phyloP scores from a whole-genome alignment of 108 stramenopile genomes.

The Thalassiosira profunda region DNA sequence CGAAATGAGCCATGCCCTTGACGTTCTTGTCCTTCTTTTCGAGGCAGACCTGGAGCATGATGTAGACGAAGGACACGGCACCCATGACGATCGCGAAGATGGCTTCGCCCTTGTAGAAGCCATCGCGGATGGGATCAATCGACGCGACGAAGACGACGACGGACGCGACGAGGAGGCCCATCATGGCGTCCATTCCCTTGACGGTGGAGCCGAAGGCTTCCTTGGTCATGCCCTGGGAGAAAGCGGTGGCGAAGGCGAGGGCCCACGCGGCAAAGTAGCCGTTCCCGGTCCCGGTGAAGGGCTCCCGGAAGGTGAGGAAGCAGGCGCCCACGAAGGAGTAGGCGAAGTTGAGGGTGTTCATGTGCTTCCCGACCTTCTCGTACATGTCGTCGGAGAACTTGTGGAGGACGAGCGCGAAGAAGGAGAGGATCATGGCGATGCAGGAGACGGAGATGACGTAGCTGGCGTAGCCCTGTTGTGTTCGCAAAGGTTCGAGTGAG shows the following conservation, averaged over 20 bases:
- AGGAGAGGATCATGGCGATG: constrained; percentile 27
- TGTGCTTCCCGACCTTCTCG: constrained; percentile 9
- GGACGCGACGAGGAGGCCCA: constrained; percentile 38
- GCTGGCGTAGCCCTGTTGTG: too few species aligned
- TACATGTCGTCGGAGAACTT: constrained; percentile 4
- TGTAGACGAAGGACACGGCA: constrained; percentile 26
- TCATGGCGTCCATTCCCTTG: constrained; percentile 22
- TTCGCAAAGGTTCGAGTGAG: too few species aligned
- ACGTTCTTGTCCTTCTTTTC: too few species aligned
- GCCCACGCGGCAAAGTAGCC: constrained; percentile 50
- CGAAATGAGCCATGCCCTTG: neutral
- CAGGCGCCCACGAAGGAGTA: constrained; percentile 58
- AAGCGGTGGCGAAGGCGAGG: constrained; percentile 31
- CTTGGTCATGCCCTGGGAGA: constrained; percentile 15
- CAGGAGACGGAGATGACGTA: constrained; percentile 46
- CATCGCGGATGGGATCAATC: constrained; percentile 20
- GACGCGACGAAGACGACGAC: constrained; percentile 41
- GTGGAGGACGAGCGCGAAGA: constrained; percentile 9
- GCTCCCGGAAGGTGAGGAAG: constrained; percentile 49
- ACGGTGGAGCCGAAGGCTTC: constrained; percentile 4
- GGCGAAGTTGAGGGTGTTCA: constrained; percentile 25
- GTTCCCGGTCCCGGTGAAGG: constrained; percentile 33
- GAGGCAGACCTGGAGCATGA: too few species aligned
- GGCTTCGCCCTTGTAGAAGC: constrained; percentile 12
- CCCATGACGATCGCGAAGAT: constrained; percentile 44